Evolutionary conservation across 139 green algal genomes (phyloP).

Genomic region (Chlorella sp.): DNA sequence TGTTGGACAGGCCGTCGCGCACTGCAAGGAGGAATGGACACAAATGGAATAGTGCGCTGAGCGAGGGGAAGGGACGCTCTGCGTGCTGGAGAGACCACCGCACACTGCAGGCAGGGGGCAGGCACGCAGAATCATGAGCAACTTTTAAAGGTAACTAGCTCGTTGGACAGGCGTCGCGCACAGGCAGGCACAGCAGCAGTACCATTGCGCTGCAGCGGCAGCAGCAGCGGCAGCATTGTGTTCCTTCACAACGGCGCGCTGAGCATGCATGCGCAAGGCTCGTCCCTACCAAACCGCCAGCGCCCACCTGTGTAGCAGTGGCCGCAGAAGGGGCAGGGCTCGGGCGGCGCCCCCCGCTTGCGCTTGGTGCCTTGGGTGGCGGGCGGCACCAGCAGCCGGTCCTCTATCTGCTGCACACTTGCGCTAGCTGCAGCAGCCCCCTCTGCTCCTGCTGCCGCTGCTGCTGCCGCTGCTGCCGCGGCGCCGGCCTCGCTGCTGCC

Average conservation of each 20-base stretch:
- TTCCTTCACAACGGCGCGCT: not conserved
- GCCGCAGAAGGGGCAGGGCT: constrained; percentile 55
- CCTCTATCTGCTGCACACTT: not conserved
- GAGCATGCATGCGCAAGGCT: too few species aligned
- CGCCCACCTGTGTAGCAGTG: constrained; percentile 54
- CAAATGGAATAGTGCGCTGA: not conserved
- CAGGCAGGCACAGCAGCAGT: too few species aligned
- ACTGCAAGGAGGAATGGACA: constrained; percentile 12
- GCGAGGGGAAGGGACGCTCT: not conserved
- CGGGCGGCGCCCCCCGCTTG: constrained; percentile 42
- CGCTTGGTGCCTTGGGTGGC: constrained; percentile 28
- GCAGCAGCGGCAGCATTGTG: too few species aligned
- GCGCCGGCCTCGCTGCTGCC: not conserved
- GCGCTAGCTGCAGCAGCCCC: not conserved
- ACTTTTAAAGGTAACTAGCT: too few species aligned
- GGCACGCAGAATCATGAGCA: too few species aligned
- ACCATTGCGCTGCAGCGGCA: too few species aligned
- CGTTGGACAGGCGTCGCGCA: too few species aligned
- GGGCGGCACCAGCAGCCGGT: not conserved
- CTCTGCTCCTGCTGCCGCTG: not conserved
- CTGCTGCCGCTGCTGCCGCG: constrained; percentile 24
- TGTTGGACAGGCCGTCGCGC: constrained; percentile 48
- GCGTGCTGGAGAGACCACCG: not conserved
- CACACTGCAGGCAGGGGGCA: not conserved
- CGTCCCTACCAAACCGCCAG: not conserved